Evolutionary conservation across 2,329 filamentous ascomycete genomes (phyloP), one percentile per base, ranked within the genome.

Genomic region (Trichoderma asperellum): DNA sequence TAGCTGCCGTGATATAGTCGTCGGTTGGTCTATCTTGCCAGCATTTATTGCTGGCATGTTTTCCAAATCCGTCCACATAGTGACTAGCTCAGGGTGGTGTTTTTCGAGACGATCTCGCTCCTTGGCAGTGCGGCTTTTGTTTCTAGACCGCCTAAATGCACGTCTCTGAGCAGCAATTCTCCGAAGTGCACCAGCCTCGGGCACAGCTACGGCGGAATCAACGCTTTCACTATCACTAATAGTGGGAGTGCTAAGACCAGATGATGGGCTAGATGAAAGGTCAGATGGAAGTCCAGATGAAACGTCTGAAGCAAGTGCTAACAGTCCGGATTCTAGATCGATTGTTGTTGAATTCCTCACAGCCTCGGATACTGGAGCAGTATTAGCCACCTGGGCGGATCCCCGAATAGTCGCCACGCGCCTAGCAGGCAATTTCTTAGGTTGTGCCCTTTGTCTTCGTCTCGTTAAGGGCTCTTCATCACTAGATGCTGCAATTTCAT

Each of bases 1-100:
- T 72, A 99, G 85, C 68, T 90, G 90, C 49, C 95, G 91, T 63
- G 87, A 92, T 72, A 99, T 97, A 4, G 86, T 89, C 8, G 81
- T 77, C 4, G 96, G 96, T 57, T 83, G 81, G 8, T 74, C 62
- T 49, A 79, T 80, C 71, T 73, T 79, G 29, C 81, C 83, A 29
- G 84, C 82, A 34, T 88, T 86, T 71, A 97, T 87, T 21, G 90
- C 81, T 0, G 92, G 87, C 73, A 90, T 86, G 1, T 88, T 84
- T 77, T 91, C 84, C 2, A 98, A 83, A 29, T 92, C 88, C 4
- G 87, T 79, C 96, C 96, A 99, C 92, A 98, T 96, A 0, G 89
- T 92, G 55, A 81, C 83, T 52, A 99, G 86, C 66, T 89, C 87
- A 0, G 95, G 94, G 77, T 99, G 96, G 62, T 91, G 84, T 24